Percentiles rank a stretch among this genome's conserved stretches.
These are phyloP conservation scores for Acacia concinna DNA, from an alignment of 331 rosid species.

Conservation along the genomic window DNA sequence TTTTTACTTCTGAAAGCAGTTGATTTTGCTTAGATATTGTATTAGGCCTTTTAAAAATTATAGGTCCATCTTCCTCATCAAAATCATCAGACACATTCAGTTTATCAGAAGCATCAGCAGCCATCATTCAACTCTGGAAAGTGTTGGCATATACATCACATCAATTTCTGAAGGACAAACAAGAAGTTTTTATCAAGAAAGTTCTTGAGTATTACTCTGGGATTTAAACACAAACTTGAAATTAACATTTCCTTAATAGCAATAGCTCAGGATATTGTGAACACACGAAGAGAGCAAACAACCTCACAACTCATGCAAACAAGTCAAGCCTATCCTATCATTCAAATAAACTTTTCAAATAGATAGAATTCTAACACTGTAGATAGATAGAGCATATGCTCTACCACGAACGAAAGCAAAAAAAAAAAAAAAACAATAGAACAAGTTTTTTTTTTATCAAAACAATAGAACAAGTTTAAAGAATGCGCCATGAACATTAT, in stretches of 20 bases:
- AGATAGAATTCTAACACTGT: not conserved
- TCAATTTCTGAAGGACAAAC: constrained; percentile 41
- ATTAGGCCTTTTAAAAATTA: constrained; percentile 56
- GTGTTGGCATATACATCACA: constrained; percentile 30
- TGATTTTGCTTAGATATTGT: constrained; percentile 57
- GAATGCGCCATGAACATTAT: not conserved
- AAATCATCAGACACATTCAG: constrained; percentile 28
- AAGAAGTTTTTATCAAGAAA: constrained; percentile 21
- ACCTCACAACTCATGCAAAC: constrained; percentile 12
- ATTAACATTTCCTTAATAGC: not conserved
- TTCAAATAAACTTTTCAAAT: not conserved
- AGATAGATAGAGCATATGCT: not conserved
- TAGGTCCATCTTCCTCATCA: constrained; percentile 60
- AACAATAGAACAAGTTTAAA: not conserved
- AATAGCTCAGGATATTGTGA: not conserved
- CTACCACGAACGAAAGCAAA: not conserved
- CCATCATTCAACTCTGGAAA: constrained; percentile 54
- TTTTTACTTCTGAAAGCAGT: constrained; percentile 51
- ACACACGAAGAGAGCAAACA: constrained; percentile 13
- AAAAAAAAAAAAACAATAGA: not conserved
- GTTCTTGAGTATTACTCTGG: not conserved
- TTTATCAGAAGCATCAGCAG: constrained; percentile 59
- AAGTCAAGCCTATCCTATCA: not conserved
- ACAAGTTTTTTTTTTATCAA: too few species aligned
- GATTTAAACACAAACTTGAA: not conserved